phyloP scores from a whole-genome alignment of 495 filamentous ascomycete genomes.

The Tuber microsphaerosporum region DNA sequence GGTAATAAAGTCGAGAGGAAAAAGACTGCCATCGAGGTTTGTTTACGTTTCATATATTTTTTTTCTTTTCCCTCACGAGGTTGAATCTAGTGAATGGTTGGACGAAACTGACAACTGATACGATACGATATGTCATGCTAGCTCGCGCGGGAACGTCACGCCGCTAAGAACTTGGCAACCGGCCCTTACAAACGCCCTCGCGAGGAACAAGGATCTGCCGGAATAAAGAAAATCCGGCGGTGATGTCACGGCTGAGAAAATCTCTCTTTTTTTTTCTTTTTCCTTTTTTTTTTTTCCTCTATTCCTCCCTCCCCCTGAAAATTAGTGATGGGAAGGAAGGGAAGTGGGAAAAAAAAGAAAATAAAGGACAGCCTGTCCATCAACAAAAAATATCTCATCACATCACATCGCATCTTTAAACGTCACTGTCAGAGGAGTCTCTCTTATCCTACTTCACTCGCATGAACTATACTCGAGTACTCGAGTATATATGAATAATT shows the following conservation, averaged over 20 bases:
- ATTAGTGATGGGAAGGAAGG: conserved; percentile 6
- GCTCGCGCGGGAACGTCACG: conserved; percentile 42
- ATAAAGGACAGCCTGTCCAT: neutral
- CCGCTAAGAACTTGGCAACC: conserved; percentile 24
- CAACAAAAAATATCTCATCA: conserved; percentile 11
- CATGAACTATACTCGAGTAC: neutral
- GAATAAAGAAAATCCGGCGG: conserved; percentile 30
- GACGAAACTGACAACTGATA: conserved; percentile 17
- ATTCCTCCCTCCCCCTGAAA: neutral
- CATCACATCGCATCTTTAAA: neutral
- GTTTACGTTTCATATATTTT: conserved; percentile 1
- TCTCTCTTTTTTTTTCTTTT: neutral
- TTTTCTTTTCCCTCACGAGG: neutral
- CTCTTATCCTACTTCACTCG: neutral
- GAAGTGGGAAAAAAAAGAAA: conserved; percentile 4
- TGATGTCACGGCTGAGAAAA: conserved; percentile 1
- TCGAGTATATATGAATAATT: conserved; percentile 4
- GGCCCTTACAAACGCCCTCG: conserved; percentile 14
- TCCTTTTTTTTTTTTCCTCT: neutral
- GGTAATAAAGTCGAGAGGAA: conserved; percentile 10
- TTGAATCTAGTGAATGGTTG: neutral
- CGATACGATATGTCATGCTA: conserved; percentile 7
- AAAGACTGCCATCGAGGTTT: conserved; percentile 40
- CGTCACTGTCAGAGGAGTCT: neutral
- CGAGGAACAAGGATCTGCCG: conserved; percentile 12